Conservation (phyloP, 768 basidiomycete genomes). For the Mrakia frigida region DNA sequence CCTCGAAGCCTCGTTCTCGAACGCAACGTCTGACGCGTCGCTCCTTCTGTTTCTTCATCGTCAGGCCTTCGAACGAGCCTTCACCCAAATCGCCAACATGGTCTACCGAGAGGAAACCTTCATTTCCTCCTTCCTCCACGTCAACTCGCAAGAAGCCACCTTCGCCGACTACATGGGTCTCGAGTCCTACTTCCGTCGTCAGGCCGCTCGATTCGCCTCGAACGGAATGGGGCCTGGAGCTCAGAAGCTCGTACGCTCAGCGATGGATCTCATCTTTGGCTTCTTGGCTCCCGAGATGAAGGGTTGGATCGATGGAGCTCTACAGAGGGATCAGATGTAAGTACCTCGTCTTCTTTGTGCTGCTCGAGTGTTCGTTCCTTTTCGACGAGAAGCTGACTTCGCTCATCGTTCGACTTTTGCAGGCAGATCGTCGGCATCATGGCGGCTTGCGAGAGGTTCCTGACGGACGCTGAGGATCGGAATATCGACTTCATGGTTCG, state of each 20-base stretch:
- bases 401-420: neutral
- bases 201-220: slow-evolving; percentile 66
- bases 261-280: slow-evolving; percentile 92
- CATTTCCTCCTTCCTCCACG: slow-evolving; percentile 84
- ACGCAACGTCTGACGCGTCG: neutral
- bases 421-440: slow-evolving; percentile 84
- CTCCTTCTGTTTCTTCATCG: neutral
- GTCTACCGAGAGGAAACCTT: slow-evolving; percentile 83
- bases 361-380: too few relatives aligned
- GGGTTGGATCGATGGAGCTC: slow-evolving; percentile 72
- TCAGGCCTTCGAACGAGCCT: slow-evolving; percentile 67
- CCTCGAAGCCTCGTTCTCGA: neutral
- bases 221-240: slow-evolving; percentile 54
- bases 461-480: slow-evolving; percentile 68
- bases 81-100: slow-evolving; percentile 63
- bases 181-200: slow-evolving; percentile 88
- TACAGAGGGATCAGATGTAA: slow-evolving; percentile 72
- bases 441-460: slow-evolving; percentile 68
- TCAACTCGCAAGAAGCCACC: slow-evolving; percentile 69
- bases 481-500: slow-evolving; percentile 63
- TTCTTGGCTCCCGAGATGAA: slow-evolving; percentile 80
- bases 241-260: slow-evolving; percentile 70
- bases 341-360: slow-evolving; percentile 30
- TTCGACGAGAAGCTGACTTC: slow-evolving; percentile 14
- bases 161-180: slow-evolving; percentile 93